Base-by-base conservation (phyloP, 2,329 filamentous ascomycete genomes). In the Monilinia fructigena region DNA sequence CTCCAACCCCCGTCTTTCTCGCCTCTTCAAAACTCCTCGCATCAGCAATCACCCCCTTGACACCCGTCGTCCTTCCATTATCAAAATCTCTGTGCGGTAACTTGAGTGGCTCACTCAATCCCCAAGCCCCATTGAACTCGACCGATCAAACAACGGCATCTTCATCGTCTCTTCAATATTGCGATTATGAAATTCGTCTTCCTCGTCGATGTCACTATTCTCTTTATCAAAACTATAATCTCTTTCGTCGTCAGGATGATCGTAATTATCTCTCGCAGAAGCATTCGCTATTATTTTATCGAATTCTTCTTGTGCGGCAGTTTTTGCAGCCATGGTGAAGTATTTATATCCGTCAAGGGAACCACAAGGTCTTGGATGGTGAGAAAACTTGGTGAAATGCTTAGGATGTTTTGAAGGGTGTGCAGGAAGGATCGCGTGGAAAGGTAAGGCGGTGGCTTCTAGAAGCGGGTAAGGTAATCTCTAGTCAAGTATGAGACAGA, bases 41-140 rank as follows among this genome's bases (percentile, higher is more conserved):
- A 76, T 95, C 91, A 72, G 91, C 90, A 74, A 95, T 94, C 77
- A 95, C 91, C 69, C 91, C 91, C 81, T 94, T 94, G 72, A 93
- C 91, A 56, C 91, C 91, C 3, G 91, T 94, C 72, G 90, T 88
- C 71, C 86, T 85, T 67, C 89, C 88, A 63, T 81, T 86, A 76
- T 91, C 86, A 74, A 89, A 89, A 66, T 82, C 83, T 16, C 81
- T 80, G 12, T 85, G 86, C 18, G 86, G 86, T 68, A 90, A 85
- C 74, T 83, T 84, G 74, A 91, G 78, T 66, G 56, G 63, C 8
- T 68, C 55, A 14, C 35, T 52, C 38, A 63, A 55, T 12, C 69
- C 68, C 40, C 50, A n/a, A 61, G 53, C 12, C 69, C 68, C 12
- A 58, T 58, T 26, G 28, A 23, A 26, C 40, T 63, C 42, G 58